Conservation (phyloP, 2,329 filamentous ascomycete genomes). For the Exophiala oligosperma region DNA sequence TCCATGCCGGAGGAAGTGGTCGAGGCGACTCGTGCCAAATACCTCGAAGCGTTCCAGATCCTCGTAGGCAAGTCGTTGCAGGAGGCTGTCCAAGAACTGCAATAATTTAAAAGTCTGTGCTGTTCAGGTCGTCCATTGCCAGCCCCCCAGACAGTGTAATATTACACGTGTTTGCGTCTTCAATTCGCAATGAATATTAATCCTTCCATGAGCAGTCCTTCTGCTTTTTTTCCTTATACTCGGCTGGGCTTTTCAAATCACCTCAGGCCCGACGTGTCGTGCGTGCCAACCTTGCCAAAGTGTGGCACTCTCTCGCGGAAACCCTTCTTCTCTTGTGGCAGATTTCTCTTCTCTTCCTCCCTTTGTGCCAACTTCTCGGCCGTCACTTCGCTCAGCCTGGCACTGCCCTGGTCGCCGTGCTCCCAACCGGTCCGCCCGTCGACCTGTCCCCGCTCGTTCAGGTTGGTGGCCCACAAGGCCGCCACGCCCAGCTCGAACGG, state of each 20-base stretch:
- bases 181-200: too few species aligned
- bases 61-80: conserved; percentile 58
- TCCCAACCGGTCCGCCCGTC: conserved; percentile 29
- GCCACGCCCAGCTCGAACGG: conserved; percentile 86
- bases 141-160: too few species aligned
- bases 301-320: conserved; percentile 24
- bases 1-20: conserved; percentile 71
- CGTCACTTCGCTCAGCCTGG: conserved; percentile 28
- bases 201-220: too few species aligned
- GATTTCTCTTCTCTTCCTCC: conserved; percentile 25
- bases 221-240: too few species aligned
- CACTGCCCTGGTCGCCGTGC: conserved; percentile 30
- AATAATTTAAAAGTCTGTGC: neutral
- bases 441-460: conserved; percentile 41
- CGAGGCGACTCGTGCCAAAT: conserved; percentile 67
- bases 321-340: conserved; percentile 24
- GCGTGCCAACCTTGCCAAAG: conserved; percentile 25
- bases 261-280: conserved; percentile 17
- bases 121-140: too few species aligned
- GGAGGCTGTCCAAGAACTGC: conserved; percentile 16
- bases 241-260: neutral
- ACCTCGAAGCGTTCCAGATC: conserved; percentile 72
- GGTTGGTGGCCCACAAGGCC: conserved; percentile 87
- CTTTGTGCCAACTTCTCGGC: conserved; percentile 28
- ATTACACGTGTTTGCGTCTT: too few species aligned